Conservation (phyloP, 495 filamentous ascomycete species). For the Tirmania nivea region DNA sequence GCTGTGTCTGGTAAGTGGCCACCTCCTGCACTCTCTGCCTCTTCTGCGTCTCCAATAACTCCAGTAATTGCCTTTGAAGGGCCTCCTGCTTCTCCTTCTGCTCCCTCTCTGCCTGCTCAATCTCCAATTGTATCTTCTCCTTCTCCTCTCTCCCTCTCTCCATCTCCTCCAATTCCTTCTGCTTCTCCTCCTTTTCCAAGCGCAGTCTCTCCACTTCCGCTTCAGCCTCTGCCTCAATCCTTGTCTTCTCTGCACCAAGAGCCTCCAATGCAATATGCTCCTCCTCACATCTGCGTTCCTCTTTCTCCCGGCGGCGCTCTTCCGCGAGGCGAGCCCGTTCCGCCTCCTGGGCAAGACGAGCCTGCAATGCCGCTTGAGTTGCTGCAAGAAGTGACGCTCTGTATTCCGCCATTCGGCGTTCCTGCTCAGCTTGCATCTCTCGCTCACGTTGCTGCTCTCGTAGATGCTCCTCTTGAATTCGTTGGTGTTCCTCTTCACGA, state of each 20-base stretch:
- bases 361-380: too few species aligned
- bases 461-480: neutral
- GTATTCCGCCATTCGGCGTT: too few species aligned
- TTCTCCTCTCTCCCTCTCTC: neutral
- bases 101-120: neutral
- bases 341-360: neutral
- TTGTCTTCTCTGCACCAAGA: neutral
- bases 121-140: neutral
- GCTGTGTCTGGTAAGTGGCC: neutral
- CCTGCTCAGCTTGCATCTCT: too few species aligned
- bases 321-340: neutral
- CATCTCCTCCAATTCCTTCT: neutral
- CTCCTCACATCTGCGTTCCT: neutral
- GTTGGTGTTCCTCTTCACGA: neutral
- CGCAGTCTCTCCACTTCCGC: neutral
- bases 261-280: neutral
- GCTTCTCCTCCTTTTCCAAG: neutral
- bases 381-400: too few species aligned
- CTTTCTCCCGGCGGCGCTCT: neutral
- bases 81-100: neutral
- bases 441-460: too few species aligned
- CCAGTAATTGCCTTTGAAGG: too few species aligned
- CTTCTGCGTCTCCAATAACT: neutral
- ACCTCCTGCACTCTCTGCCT: neutral
- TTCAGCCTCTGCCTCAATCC: neutral